Base-by-base conservation (phyloP, 2,329 filamentous ascomycete genomes). In the Raffaelea ambrosiae region DNA sequence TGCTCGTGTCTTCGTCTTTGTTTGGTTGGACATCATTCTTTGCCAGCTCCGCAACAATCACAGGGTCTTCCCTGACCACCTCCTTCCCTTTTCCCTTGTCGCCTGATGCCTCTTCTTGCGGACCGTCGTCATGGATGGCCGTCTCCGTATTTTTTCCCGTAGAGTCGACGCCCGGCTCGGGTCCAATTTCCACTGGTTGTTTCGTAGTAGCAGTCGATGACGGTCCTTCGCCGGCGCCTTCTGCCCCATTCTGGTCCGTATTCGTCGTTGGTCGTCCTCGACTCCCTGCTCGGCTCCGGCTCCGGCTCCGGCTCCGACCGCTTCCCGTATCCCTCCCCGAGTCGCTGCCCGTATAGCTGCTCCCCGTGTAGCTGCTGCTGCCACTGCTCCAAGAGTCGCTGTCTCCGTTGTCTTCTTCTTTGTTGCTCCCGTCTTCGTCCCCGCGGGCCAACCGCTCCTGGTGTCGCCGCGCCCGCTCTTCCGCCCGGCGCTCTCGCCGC, bases 391-490 rank as follows among this genome's bases (percentile, higher is more conserved):
- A 16, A 38, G 13, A 38, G 35, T 38, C 35, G 14, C 16, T 10
- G 35, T 38, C 35, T 16, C 18, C 35, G 16, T 38, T n/a, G 35
- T 38, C 35, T 5, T 38, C 18, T 7, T 16, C 14, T 38, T 19
- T 14, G 16, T n/a, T n/a, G 35, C 4, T 40, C 18, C 22, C 47
- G 21, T 7, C 16, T 23, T 41, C n/a, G n/a, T n/a, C 16, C 18
- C 33, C 10, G 19, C 42, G 10, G 18, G 35, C 35, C 16, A 38
- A n/a, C 11, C 31, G 29, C 22, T 46, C 40, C 5, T 33, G 21
- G 4, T 29, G 20, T 13, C n/a, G 16, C 21, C 22, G 14, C 18
- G 35, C 29, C 18, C 39, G 40, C 47, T 51, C 36, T 57, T 58
- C 43, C 7, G 46, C 50, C 8, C 51, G 48, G 7, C 43, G 43